Conservation (phyloP, 108 stramenopile species). For the Epithemia pelagica region DNA sequence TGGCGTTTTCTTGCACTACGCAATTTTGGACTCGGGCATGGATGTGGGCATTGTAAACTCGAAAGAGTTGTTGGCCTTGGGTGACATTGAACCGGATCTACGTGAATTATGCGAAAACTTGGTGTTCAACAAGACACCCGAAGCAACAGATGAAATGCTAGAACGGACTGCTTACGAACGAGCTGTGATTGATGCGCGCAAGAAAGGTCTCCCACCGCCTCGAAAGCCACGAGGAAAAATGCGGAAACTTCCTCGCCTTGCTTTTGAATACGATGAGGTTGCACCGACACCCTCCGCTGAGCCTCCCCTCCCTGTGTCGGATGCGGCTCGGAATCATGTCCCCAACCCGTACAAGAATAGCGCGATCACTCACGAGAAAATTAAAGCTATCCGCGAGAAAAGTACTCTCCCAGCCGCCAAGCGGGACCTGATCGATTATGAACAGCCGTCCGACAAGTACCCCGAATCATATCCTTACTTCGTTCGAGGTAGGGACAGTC, state of each 20-base stretch:
- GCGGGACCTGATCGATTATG: conserved; percentile 53
- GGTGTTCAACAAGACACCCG: conserved; percentile 66
- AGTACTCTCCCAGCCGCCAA: conserved; percentile 34
- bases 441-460: conserved; percentile 51
- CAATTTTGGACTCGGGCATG: conserved; percentile 89
- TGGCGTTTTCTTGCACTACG: conserved; percentile 90
- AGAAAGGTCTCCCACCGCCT: conserved; percentile 78
- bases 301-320: conserved; percentile 63
- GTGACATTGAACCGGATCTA: conserved; percentile 79
- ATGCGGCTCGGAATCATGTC: conserved; percentile 73
- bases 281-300: conserved; percentile 16
- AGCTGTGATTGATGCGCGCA: conserved; percentile 58
- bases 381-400: conserved; percentile 67
- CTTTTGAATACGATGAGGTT: conserved; percentile 39
- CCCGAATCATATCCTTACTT: conserved; percentile 84
- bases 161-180: conserved; percentile 75
- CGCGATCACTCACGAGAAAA: conserved; percentile 70
- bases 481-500: conserved; percentile 88
- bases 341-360: conserved; percentile 73
- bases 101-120: conserved; percentile 74
- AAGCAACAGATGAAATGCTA: conserved; percentile 90
- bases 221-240: conserved; percentile 44
- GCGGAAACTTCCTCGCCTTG: conserved; percentile 25
- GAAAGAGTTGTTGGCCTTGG: conserved; percentile 72
- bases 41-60: conserved; percentile 98